Evolutionary conservation across 2,329 filamentous ascomycete genomes (phyloP).

Genomic region (Aphanocladium album): DNA sequence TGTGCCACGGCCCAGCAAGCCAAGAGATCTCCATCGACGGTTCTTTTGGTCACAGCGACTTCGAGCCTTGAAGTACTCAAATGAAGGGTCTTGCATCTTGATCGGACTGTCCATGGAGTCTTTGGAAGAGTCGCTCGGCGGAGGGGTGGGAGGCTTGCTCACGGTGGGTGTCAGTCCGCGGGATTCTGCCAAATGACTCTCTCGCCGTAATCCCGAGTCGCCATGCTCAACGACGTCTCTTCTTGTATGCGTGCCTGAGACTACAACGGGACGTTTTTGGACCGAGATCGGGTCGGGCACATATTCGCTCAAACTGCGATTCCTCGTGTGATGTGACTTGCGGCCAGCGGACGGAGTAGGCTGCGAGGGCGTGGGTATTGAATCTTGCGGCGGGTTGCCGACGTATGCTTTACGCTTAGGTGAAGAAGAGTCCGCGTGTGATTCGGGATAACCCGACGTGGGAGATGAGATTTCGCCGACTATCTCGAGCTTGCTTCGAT

Average conservation of each 20-base stretch:
- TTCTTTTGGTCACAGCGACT: constrained; percentile 64
- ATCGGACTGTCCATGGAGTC: constrained; percentile 38
- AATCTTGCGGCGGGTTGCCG: constrained; percentile 18
- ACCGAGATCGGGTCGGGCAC: constrained; percentile 65
- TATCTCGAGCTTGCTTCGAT: constrained; percentile 21
- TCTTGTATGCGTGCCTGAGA: constrained; percentile 57
- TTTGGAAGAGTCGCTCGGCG: constrained; percentile 67
- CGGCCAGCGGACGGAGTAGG: neutral
- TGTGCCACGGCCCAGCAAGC: constrained; percentile 82
- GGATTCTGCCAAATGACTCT: constrained; percentile 73
- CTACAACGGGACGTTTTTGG: constrained; percentile 66
- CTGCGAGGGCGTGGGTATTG: neutral
- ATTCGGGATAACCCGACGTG: constrained; percentile 38
- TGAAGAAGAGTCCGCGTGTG: constrained; percentile 27
- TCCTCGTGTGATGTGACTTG: constrained; percentile 51
- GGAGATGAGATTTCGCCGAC: constrained; percentile 20
- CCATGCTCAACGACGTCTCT: constrained; percentile 32
- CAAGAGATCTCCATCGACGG: constrained; percentile 73
- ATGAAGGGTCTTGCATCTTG: constrained; percentile 34
- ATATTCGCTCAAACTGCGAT: constrained; percentile 87
- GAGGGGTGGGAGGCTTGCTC: constrained; percentile 71
- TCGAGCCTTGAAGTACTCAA: constrained; percentile 66
- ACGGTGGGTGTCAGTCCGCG: constrained; percentile 62
- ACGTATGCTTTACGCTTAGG: constrained; percentile 54
- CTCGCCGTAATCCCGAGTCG: constrained; percentile 58